Base-by-base conservation (phyloP, 1,284 basidiomycete genomes). In the Paramarasmius palmivorus region DNA sequence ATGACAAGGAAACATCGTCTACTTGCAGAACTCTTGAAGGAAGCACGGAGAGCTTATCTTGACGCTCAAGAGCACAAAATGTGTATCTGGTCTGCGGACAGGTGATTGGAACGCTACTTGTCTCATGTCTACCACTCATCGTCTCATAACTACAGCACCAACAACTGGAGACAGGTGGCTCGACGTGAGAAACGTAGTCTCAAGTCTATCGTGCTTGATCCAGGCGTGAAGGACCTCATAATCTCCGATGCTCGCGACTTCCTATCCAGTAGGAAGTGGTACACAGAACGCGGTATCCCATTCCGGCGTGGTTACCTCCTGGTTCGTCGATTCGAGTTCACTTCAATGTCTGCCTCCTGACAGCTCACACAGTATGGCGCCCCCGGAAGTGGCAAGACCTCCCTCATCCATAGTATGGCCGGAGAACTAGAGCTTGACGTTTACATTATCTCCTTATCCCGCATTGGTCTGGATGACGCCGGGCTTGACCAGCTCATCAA, bases 321-420 rank as follows among this genome's bases (percentile, higher is more conserved):
- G 39, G 82, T 84, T 54, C 56, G 75, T 64, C 19, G 37, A 35
- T 17, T 29, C 19, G 12, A 22, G 12, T 10, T 41, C 19, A 20
- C 19, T 10, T 23, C 9, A 6, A 19, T n/a, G 4, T 19, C 4
- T 38, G 17, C 17, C 4, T 10, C 10, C 23, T 22, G 32, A 10
- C 22, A n/a, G n/a, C 23, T 46, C n/a, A 12, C 14, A 35, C 36
- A 83, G 78, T 79, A 89, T 61, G 90, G 90, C 34, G 83, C 80
- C 3, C 86, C 90, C 20, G 89, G 89, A 14, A 81, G 83, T 15
- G 90, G 90, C 2, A 91, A 91, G 63, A 88, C 88, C 0, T 88
- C 84, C 22, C 73, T 88, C 60, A 84, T 92, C 51, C 86, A 90
- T 57, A 82, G 83, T 38, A 70, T 93, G 12, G 90, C 90, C 0